Base-by-base conservation (phyloP, 129 eudicot species). In the Escallonia rubra region DNA sequence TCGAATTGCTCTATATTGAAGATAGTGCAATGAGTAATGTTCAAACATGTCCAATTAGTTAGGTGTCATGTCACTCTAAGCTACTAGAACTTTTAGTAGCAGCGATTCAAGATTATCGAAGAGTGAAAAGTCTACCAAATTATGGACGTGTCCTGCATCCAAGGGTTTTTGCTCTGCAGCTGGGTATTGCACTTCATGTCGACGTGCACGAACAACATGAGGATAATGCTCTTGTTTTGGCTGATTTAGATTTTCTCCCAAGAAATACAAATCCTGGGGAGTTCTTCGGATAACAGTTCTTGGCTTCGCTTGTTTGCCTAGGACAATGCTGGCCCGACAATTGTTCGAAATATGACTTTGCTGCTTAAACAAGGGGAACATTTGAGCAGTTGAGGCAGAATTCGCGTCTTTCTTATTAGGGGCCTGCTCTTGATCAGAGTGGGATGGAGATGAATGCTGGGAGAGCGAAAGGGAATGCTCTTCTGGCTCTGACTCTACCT, bases 391-490 rank as follows among this genome's bases (percentile, higher is more conserved):
- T 12, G 65, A 57, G 23, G 44, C 62, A 44, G 79, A 62, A 70
- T 63, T 73, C 5, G 75, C 66, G 42, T 72, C 71, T 69, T 67
- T 80, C 57, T 73, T 79, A 40, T 78, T 63, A 6, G 81, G 82
- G 5, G 83, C 68, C 55, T 78, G 90, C 43, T 83, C 96, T 59
- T 88, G 95, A 84, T 92, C 98, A 11, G 96, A 88, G 49, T 81
- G 91, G 42, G 98, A 88, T 4, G 96, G 98, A 41, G 98, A 88
- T 7, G 91, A 92, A 65, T 80, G 86, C 57, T 84, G 91, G 8
- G 98, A 92, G 42, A 79, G 80, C 3, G 98, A 83, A 61, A 82
- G 86, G 16, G 90, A 84, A 69, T 88, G 96, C 71, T 89, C 91
- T 69, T 88, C 95, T 5, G 76, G 82, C 49, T 88, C 95, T 40